phyloP scores from a whole-genome alignment of 2,329 filamentous ascomycete genomes.

The Calonectria pteridis region DNA sequence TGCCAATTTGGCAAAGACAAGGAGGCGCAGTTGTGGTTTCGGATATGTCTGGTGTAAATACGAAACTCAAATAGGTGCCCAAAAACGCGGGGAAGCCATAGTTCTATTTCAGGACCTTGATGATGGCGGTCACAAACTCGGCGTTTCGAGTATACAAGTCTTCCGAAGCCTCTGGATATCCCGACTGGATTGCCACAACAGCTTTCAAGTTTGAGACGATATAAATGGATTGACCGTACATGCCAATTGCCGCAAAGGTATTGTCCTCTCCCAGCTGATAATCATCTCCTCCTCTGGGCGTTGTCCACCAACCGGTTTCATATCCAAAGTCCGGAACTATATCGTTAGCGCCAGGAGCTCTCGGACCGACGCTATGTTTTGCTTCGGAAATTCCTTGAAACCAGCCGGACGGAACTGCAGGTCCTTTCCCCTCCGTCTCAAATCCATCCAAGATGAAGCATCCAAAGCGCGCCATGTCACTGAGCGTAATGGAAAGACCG shows the following conservation, averaged over 20 bases:
- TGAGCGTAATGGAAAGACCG: background rate
- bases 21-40: background rate
- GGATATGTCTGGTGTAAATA: background rate
- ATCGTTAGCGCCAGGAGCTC: background rate
- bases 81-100: background rate
- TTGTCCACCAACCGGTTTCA: background rate
- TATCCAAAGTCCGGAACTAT: background rate
- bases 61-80: background rate
- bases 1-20: too few relatives aligned
- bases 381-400: background rate
- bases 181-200: background rate
- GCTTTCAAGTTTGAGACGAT: background rate
- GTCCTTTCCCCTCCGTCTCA: background rate
- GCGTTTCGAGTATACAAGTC: conserved; percentile 1
- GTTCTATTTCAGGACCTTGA: background rate
- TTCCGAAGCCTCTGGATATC: conserved; percentile 1
- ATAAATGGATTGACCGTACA: background rate
- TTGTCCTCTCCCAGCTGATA: background rate
- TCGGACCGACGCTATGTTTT: background rate
- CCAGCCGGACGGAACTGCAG: background rate
- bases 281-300: background rate
- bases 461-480: background rate
- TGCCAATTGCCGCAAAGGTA: background rate
- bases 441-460: background rate
- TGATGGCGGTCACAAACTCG: background rate